These are phyloP conservation scores for Ophiostoma himal-ulmi DNA, from an alignment of 2,329 filamentous ascomycete species.

Conservation along the genomic window DNA sequence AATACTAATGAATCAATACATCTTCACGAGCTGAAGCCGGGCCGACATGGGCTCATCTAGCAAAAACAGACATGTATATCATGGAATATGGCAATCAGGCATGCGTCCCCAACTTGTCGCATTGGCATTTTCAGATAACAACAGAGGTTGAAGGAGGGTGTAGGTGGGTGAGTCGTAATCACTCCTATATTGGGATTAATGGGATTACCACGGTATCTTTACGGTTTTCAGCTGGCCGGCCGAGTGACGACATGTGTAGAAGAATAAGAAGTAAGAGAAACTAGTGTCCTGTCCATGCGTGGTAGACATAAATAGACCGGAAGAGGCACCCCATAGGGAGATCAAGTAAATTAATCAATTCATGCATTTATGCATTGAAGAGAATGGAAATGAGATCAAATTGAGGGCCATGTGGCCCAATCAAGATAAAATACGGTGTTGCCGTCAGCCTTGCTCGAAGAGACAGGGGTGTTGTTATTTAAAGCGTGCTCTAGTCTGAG, in stretches of 20 bases:
- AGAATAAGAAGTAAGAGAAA: not conserved
- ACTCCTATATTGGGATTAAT: not conserved
- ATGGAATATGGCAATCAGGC: not conserved
- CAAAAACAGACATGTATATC: not conserved
- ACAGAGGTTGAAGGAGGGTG: not conserved
- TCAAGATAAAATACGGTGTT: not conserved
- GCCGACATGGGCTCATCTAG: not conserved
- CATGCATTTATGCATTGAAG: constrained; percentile 26
- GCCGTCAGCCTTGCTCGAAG: constrained; percentile 20
- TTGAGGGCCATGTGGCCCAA: constrained; percentile 7
- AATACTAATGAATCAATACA: not conserved
- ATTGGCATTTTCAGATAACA: not conserved
- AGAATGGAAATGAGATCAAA: constrained; percentile 16
- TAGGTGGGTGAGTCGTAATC: constrained; percentile 10
- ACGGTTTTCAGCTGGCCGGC: not conserved
- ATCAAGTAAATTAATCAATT: constrained; percentile 25
- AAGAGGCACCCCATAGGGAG: constrained; percentile 18
- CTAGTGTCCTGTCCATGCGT: not conserved
- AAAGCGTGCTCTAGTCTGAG: not conserved
- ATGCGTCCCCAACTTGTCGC: not conserved
- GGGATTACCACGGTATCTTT: not conserved
- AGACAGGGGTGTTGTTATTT: constrained; percentile 5
- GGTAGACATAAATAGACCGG: constrained; percentile 10
- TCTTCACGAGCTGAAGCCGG: not conserved
- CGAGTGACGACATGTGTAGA: constrained; percentile 11